Evolutionary conservation across 2,329 filamentous ascomycete genomes (phyloP).

Genomic region (Beauveria medogensis): DNA sequence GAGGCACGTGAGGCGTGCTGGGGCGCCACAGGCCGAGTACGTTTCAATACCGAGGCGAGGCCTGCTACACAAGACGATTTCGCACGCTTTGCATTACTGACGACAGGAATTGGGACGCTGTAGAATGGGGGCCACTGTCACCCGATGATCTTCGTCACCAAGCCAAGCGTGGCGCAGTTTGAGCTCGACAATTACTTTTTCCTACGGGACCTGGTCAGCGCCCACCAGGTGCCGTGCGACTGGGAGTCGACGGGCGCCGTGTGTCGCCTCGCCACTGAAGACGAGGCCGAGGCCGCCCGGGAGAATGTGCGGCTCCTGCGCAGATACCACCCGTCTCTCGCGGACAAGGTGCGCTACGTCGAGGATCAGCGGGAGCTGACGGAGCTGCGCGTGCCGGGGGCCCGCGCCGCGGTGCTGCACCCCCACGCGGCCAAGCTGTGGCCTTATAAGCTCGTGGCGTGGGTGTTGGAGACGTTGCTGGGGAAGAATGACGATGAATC

Average conservation of each 20-base stretch:
- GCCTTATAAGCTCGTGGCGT: slow-evolving; percentile 78
- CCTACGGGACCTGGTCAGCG: slow-evolving; percentile 48
- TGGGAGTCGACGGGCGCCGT: slow-evolving; percentile 57
- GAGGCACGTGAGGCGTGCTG: slow-evolving; percentile 75
- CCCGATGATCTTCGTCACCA: slow-evolving; percentile 55
- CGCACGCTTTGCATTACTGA: no score
- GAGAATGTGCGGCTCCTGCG: slow-evolving; percentile 43
- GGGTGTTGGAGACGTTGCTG: slow-evolving; percentile 56
- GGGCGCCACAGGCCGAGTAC: slow-evolving; percentile 73
- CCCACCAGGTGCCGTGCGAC: slow-evolving; percentile 58
- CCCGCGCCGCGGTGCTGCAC: slow-evolving; percentile 57
- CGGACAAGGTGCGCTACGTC: slow-evolving; percentile 35
- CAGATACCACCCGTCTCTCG: slow-evolving; percentile 48
- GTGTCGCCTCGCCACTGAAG: slow-evolving; percentile 51
- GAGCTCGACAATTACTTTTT: slow-evolving; percentile 61
- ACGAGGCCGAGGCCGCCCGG: slow-evolving; percentile 45
- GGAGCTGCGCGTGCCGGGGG: slow-evolving; percentile 45
- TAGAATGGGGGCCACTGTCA: slow-evolving; percentile 69
- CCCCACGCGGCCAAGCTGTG: slow-evolving; percentile 60
- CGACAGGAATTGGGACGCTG: no score
- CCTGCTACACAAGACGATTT: no score
- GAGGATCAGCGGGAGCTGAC: slow-evolving; percentile 33
- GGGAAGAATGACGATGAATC: slow-evolving; percentile 22
- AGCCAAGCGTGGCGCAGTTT: slow-evolving; percentile 58
- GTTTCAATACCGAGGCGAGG: slow-evolving; percentile 20